These are phyloP conservation scores for Penicillium riverlandense DNA, from an alignment of 495 filamentous ascomycete genomes.

Conservation along the genomic window DNA sequence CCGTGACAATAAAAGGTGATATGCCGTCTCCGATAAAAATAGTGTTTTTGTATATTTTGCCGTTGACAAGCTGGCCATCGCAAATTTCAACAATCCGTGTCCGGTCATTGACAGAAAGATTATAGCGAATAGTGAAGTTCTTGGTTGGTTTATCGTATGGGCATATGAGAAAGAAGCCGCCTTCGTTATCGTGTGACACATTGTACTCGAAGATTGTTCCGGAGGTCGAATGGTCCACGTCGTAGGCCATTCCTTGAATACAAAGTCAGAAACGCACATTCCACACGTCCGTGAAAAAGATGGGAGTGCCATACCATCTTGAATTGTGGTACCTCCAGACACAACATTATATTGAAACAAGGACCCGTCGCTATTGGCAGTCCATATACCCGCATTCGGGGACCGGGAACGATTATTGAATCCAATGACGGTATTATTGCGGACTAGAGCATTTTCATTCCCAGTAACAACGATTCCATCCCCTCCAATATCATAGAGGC, in stretches of 20 bases:
- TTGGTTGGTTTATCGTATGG: not conserved
- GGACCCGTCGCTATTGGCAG: not conserved
- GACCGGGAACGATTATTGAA: no score
- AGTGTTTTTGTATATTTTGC: constrained; percentile 1
- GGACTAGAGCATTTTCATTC: not conserved
- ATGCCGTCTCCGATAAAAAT: not conserved
- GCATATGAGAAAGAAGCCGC: not conserved
- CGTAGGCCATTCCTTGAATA: not conserved
- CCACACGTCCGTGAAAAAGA: no score
- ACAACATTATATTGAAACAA: not conserved
- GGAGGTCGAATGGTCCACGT: constrained; percentile 1
- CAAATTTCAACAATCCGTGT: not conserved
- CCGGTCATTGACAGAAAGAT: not conserved
- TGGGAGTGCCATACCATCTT: not conserved
- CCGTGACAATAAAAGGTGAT: not conserved
- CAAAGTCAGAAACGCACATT: no score
- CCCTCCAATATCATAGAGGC: not conserved
- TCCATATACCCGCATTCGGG: not conserved
- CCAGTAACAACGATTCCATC: not conserved
- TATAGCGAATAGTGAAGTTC: not conserved
- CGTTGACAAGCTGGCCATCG: not conserved
- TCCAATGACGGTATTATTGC: not conserved
- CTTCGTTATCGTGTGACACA: not conserved
- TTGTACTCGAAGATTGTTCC: constrained; percentile 1
- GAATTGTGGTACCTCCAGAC: not conserved